phyloP scores from a whole-genome alignment of 495 filamentous ascomycete species.

The Hypoxylon subgilvum region DNA sequence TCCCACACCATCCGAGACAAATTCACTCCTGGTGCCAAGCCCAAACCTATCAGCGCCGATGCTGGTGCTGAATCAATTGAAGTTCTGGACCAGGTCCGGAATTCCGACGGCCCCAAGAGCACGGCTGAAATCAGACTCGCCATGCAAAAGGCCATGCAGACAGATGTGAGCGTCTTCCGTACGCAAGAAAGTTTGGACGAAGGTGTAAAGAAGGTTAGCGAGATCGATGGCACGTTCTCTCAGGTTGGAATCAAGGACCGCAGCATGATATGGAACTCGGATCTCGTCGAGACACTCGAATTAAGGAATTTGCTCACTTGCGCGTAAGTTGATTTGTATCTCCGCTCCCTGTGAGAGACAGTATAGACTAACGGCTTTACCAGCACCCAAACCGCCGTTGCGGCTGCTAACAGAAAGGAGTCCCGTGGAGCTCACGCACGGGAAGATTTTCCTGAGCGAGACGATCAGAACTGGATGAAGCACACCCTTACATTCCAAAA shows the following conservation, averaged over 20 bases:
- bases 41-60: conserved; percentile 76
- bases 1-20: conserved; percentile 94
- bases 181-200: conserved; percentile 88
- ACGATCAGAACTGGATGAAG: conserved; percentile 98
- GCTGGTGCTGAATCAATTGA: conserved; percentile 85
- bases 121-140: conserved; percentile 85
- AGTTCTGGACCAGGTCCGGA: conserved; percentile 84
- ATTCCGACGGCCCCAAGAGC: conserved; percentile 79
- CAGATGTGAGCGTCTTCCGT: conserved; percentile 95
- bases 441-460: conserved; percentile 92
- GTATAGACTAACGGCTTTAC: conserved; percentile 28
- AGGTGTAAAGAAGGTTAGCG: conserved; percentile 78
- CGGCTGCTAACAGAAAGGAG: conserved; percentile 89
- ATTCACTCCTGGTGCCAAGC: conserved; percentile 76
- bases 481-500: conserved; percentile 95
- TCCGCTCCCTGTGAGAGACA: neutral
- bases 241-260: conserved; percentile 94
- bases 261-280: conserved; percentile 99
- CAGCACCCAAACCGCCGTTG: conserved; percentile 80
- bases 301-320: conserved; percentile 92
- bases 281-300: conserved; percentile 94
- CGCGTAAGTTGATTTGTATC: conserved; percentile 65
- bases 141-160: conserved; percentile 99
- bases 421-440: conserved; percentile 92
- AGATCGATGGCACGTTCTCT: conserved; percentile 78